phyloP scores from a whole-genome alignment of 2,329 filamentous ascomycete species.

The Aspergillus hiratsukae region DNA sequence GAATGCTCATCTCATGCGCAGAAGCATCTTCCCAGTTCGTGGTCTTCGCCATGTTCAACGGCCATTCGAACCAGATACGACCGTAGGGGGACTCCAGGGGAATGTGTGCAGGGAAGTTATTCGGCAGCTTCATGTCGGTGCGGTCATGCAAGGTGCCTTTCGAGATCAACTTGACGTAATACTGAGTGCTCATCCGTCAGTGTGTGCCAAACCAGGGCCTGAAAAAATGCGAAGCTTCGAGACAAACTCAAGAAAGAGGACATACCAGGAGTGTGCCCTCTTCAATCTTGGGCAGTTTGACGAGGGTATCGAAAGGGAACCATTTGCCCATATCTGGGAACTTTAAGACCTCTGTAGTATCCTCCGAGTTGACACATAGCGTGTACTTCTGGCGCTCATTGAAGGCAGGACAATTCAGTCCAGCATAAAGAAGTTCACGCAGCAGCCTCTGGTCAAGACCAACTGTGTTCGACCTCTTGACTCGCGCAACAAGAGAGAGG shows the following conservation, averaged over 20 bases:
- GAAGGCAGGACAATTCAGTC: slow-evolving; percentile 41
- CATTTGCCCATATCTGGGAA: slow-evolving; percentile 25
- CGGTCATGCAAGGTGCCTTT: slow-evolving; percentile 11
- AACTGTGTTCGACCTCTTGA: slow-evolving; percentile 42
- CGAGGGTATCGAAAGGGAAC: slow-evolving; percentile 40
- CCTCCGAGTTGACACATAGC: slow-evolving; percentile 25
- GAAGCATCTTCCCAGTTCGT: slow-evolving; percentile 20
- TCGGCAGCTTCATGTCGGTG: slow-evolving; percentile 10
- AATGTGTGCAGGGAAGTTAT: slow-evolving; percentile 16
- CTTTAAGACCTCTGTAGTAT: slow-evolving; percentile 14
- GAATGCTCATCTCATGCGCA: slow-evolving; percentile 18
- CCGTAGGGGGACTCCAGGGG: slow-evolving; percentile 24
- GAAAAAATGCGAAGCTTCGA: background rate
- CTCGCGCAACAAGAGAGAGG: slow-evolving; percentile 62
- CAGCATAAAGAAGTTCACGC: slow-evolving; percentile 36
- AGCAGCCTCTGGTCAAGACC: slow-evolving; percentile 38
- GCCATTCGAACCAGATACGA: slow-evolving; percentile 27
- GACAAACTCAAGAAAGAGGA: background rate
- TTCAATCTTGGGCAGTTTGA: slow-evolving; percentile 19
- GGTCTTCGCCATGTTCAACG: slow-evolving; percentile 9
- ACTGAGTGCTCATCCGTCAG: slow-evolving; percentile 11
- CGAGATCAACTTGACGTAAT: slow-evolving; percentile 22
- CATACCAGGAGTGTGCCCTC: slow-evolving; percentile 26
- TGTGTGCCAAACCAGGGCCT: background rate
- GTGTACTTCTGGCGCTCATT: slow-evolving; percentile 42